Conservation (phyloP, 2,329 filamentous ascomycete genomes). For the Fonsecaea multimorphosa region DNA sequence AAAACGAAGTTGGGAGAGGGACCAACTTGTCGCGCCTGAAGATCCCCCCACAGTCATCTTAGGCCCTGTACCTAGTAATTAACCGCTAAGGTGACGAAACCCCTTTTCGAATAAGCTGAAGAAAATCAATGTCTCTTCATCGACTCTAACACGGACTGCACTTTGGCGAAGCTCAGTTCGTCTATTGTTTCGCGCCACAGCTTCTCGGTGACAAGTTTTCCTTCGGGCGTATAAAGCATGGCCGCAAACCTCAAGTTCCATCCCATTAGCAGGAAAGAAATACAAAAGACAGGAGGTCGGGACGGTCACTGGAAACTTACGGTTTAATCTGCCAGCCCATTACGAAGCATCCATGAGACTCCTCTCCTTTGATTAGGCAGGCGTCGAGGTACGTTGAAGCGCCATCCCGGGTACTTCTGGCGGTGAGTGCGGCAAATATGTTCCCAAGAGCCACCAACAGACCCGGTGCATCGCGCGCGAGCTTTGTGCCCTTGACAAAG, state of each 20-base stretch:
- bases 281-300: conserved; percentile 38
- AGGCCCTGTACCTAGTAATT: not conserved
- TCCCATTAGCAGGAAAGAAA: conserved; percentile 39
- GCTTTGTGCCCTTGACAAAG: conserved; percentile 50
- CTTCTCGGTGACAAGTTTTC: conserved; percentile 44
- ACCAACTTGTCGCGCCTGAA: not conserved
- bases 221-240: conserved; percentile 41
- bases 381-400: conserved; percentile 59
- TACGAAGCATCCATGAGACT: conserved; percentile 60
- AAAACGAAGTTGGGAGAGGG: not conserved
- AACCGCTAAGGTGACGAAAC: not conserved
- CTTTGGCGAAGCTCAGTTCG: conserved; percentile 37
- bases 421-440: conserved; percentile 41
- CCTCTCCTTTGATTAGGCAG: conserved; percentile 52
- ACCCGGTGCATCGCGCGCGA: conserved; percentile 45
- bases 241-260: conserved; percentile 42
- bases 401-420: conserved; percentile 47
- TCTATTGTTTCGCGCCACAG: conserved; percentile 46
- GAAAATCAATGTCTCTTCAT: conserved; percentile 13
- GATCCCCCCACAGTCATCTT: not conserved
- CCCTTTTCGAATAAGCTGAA: not conserved
- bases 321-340: conserved; percentile 56
- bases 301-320: conserved; percentile 45
- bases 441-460: conserved; percentile 29
- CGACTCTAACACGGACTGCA: conserved; percentile 20